Conservation (phyloP, 768 basidiomycete species). For the Cyclocybe cylindracea region DNA sequence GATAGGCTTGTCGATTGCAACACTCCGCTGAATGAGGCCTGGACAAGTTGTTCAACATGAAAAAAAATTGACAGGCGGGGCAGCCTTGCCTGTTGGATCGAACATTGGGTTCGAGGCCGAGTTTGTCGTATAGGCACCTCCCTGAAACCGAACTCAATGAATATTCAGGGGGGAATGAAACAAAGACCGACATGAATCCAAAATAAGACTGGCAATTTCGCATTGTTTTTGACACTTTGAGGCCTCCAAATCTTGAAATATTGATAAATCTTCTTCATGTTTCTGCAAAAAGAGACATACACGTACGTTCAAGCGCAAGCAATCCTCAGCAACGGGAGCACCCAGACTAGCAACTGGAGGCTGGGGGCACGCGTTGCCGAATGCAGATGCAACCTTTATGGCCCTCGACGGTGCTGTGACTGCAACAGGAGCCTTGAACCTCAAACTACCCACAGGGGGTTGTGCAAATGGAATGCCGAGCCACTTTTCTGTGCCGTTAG, state of each 20-base stretch:
- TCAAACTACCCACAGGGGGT: conserved; percentile 53
- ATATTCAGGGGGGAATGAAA: neutral
- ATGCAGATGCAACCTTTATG: conserved; percentile 43
- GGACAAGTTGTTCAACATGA: neutral
- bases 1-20: conserved; percentile 48
- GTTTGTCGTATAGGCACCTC: conserved; percentile 47
- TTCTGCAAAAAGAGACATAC: neutral
- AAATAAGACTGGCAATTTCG: conserved; percentile 37
- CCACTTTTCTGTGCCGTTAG: conserved; percentile 54
- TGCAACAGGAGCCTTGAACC: conserved; percentile 57
- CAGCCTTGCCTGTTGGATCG: conserved; percentile 47
- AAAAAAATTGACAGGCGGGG: neutral
- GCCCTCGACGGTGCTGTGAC: conserved; percentile 31
- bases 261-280: neutral
- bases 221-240: conserved; percentile 19
- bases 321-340: conserved; percentile 52
- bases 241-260: conserved; percentile 37
- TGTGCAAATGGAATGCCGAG: conserved; percentile 63
- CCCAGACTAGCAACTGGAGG: conserved; percentile 34
- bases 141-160: conserved; percentile 27
- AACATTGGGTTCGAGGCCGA: conserved; percentile 40
- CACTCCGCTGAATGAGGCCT: conserved; percentile 41
- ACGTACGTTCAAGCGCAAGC: conserved; percentile 53
- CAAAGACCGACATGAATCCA: conserved; percentile 34
- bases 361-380: conserved; percentile 61